Base-by-base conservation (phyloP, 2,329 filamentous ascomycete genomes). In the Colletotrichum cordylinicola region DNA sequence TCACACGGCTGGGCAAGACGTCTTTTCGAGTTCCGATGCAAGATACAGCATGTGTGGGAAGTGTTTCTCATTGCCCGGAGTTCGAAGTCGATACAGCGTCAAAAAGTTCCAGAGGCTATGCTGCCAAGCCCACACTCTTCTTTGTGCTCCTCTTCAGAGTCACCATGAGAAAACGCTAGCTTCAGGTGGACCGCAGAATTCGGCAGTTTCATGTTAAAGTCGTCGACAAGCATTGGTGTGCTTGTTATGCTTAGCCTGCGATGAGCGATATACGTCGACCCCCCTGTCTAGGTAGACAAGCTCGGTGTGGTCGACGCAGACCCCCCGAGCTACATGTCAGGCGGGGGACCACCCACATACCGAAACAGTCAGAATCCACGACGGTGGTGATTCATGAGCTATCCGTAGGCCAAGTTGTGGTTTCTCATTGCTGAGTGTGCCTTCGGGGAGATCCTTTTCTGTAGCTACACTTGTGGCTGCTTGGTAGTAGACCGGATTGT, bases 21-120 rank as follows among this genome's bases (percentile, higher is more conserved):
- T 12, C 43, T 21, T 4, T 6, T 6, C 43, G 21, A 21, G 0
- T 4, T 12, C 39, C 6, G 3, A 1, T 0, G 6, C 43, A 48
- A 21, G 39, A 43, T 43, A 43, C 39, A 6, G n/a, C 4, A 48
- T 21, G 43, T 12, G 12, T 7, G n/a, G 6, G 5, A 2, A n/a
- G 43, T 21, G 9, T 48, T 48, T 48, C 43, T n/a, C 18, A 13
- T 10, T 21, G 43, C 43, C 13, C n/a, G 9, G 4, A 48, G 6
- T 48, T 48, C 4, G 12, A 52, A 52, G 43, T 4, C n/a, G 3
- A 2, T 13, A 13, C 43, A 13, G 43, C 43, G 43, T 52, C n/a
- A 52, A 52, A 52, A 52, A 3, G 43, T 52, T 21, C 6, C 43
- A 21, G 0, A 21, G 2, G 43, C 43, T 21, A n/a, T 52, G 43